These are phyloP conservation scores for Xerocomus nothofagi DNA, from an alignment of 1,284 basidiomycete species.

Conservation along the genomic window DNA sequence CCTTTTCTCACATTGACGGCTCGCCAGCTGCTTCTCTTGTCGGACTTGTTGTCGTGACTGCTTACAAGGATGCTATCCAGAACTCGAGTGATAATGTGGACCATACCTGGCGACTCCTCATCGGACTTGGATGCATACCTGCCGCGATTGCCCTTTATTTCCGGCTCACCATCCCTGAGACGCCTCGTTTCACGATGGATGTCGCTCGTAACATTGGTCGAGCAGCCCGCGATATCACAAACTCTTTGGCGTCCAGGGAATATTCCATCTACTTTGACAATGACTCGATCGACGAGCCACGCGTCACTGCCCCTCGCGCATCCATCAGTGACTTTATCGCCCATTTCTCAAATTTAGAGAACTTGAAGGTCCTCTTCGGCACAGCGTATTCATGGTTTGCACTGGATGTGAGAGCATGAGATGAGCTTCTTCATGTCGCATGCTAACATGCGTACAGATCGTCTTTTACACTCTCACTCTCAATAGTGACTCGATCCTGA, in stretches of 20 bases:
- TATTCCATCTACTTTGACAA: constrained; percentile 38
- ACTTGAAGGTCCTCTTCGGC: constrained; percentile 46
- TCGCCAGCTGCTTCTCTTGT: constrained; percentile 49
- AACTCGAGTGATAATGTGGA: constrained; percentile 35
- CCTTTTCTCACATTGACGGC: constrained; percentile 7
- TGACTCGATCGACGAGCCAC: constrained; percentile 37
- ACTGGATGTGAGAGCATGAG: constrained; percentile 42
- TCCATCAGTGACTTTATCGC: constrained; percentile 43
- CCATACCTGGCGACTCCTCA: constrained; percentile 44
- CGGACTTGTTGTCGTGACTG: constrained; percentile 50
- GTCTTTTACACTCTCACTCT: constrained; percentile 59
- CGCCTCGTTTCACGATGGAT: constrained; percentile 68
- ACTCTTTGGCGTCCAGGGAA: constrained; percentile 42
- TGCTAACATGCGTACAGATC: constrained; percentile 39
- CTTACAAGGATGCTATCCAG: constrained; percentile 50
- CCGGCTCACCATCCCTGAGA: constrained; percentile 54
- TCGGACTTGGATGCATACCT: constrained; percentile 51
- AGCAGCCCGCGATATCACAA: constrained; percentile 50
- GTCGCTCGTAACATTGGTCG: constrained; percentile 60
- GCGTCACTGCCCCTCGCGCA: constrained; percentile 46
- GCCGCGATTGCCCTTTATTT: constrained; percentile 49
- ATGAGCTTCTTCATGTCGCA: not conserved
- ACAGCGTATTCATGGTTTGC: constrained; percentile 60
- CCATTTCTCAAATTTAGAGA: constrained; percentile 44
- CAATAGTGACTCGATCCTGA: constrained; percentile 47